Percentiles rank a stretch among this genome's conserved stretches.
Conservation (phyloP, 1,284 basidiomycete species). For the Phaffia rhodozyma region DNA sequence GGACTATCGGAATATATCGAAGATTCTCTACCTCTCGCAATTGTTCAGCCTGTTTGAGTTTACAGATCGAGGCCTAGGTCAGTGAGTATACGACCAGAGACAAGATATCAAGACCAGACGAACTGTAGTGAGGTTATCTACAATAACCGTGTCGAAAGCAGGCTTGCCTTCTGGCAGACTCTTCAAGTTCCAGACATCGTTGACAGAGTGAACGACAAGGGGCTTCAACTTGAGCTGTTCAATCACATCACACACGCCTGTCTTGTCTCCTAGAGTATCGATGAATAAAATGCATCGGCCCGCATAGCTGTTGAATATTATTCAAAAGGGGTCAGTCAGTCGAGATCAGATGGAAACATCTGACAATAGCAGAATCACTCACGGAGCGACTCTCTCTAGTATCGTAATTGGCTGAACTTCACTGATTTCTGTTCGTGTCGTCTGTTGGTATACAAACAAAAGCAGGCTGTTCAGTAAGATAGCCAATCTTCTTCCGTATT, state of each 20-base stretch:
- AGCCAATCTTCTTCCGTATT: background rate
- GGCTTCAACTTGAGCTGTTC: conserved; percentile 70
- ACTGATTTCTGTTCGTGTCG: conserved; percentile 51
- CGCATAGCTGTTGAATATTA: conserved; percentile 36
- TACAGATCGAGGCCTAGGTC: conserved; percentile 49
- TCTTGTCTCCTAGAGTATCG: conserved; percentile 68
- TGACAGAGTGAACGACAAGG: conserved; percentile 62
- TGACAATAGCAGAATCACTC: conserved; percentile 29
- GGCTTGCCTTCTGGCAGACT: conserved; percentile 54
- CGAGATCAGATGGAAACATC: background rate
- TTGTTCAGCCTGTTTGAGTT: conserved; percentile 22
- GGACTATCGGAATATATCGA: conserved; percentile 90
- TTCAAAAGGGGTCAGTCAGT: background rate
- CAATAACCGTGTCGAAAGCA: conserved; percentile 89
- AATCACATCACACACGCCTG: conserved; percentile 66
- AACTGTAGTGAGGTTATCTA: conserved; percentile 75
- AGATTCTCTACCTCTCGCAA: conserved; percentile 87
- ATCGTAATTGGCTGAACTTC: conserved; percentile 48
- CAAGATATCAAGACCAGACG: conserved; percentile 30
- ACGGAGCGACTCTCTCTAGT: conserved; percentile 62
- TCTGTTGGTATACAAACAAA: conserved; percentile 32
- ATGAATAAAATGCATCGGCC: conserved; percentile 70
- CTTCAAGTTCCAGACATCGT: conserved; percentile 53
- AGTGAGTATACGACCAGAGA: conserved; percentile 28
- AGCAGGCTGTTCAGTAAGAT: background rate